Base-by-base conservation (phyloP, 2,329 filamentous ascomycete genomes). In the Cladophialophora carrionii region DNA sequence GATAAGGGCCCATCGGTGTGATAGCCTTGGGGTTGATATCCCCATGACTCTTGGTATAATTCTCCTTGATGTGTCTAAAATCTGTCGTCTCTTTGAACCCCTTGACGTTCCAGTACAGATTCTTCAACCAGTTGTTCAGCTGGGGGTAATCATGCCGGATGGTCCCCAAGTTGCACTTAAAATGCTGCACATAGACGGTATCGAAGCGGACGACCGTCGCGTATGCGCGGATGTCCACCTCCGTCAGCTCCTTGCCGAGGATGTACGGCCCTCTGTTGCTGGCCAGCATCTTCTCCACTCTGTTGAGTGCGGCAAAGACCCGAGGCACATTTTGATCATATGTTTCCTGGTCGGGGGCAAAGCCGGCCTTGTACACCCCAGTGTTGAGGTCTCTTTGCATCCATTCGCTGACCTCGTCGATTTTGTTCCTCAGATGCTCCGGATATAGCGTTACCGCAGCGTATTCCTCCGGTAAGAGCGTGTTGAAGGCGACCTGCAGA, bases 11-110 rank as follows among this genome's bases (percentile, higher is more conserved):
- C 68, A 86, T 72, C 0, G 86, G 86, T n/a, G 85, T 88, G 68
- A 89, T 88, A 1, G 80, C 82, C 49, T 81, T 79, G 0, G 86
- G 86, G 69, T 88, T 88, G 65, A 88, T 83, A 65, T 84, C 82
- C 3, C 69, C 70, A 71, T 88, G 85, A 62, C 82, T 85, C 75
- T 88, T 88, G 12, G 85, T 84, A 66, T 85, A 85, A 76, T 87
- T 88, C 73, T 90, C 87, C 75, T 89, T 90, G 73, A 89, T 89
- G 71, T 90, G 87, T 67, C 76, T 82, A 68, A 89, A 89, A 67
- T 89, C 79, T 0, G 87, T 89, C 17, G 84, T 86, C 70, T 85
- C 83, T 63, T 74, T 80, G 66, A 86, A 86, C 0, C 81, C 84
- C 37, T 61, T 57, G 1, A 83, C 78, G 64, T 84, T 82, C 80